A percentile compares a stretch with the other conserved stretches of the same genome.
Evolutionary conservation across 208 protist species (phyloP).

Genomic region (Acanthamoeba sp.): DNA sequence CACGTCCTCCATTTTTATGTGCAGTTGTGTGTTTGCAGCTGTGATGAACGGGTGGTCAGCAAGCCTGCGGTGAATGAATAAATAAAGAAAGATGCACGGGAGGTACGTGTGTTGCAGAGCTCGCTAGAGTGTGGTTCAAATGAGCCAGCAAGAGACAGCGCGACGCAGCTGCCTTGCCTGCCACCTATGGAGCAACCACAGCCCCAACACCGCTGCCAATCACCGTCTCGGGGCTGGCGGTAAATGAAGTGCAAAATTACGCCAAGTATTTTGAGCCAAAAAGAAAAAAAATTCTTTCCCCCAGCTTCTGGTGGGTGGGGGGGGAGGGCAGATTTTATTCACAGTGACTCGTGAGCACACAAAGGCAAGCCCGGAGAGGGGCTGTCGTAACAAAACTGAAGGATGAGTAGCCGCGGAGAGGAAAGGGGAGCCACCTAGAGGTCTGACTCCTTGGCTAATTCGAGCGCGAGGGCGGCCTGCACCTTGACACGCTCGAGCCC

Average conservation of each 20-base stretch:
- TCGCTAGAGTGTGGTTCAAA: background rate
- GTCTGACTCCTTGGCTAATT: background rate
- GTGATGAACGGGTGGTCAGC: too few species aligned
- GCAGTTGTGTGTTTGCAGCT: background rate
- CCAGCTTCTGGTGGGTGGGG: too few species aligned
- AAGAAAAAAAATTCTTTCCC: too few species aligned
- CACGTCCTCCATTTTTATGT: background rate
- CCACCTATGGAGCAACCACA: background rate
- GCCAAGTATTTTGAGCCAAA: background rate
- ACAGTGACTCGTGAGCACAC: too few species aligned
- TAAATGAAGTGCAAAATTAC: too few species aligned
- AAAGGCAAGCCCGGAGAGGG: too few species aligned
- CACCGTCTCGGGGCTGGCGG: background rate
- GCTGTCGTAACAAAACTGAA: background rate
- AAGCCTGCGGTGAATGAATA: too few species aligned
- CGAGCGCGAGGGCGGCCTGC: background rate
- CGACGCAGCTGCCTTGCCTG: background rate
- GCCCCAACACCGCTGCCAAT: background rate
- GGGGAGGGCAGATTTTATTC: too few species aligned
- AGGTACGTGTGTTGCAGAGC: background rate
- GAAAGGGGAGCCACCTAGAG: background rate
- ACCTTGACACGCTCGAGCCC: background rate
- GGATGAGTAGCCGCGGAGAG: background rate
- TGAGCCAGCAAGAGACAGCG: too few species aligned
- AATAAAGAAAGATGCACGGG: too few species aligned